Evolutionary conservation across 371 early-diverging fungal species (phyloP).

Genomic region (Edhazardia aedis): DNA sequence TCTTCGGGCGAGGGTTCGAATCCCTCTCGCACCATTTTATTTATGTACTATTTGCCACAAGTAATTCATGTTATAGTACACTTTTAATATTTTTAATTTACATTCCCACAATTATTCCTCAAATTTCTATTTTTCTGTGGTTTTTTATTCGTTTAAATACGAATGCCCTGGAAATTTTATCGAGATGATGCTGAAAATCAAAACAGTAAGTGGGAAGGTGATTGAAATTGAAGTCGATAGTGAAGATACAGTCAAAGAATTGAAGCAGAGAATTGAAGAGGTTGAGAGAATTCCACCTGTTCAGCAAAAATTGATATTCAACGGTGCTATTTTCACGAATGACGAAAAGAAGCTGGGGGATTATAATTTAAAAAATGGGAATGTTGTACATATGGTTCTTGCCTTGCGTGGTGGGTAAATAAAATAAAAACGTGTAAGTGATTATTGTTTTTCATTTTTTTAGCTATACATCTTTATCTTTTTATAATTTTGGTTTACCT

Average conservation of each 20-base stretch:
- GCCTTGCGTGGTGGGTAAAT: slow-evolving; percentile 36
- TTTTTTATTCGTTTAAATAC: background rate
- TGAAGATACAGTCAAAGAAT: slow-evolving; percentile 2
- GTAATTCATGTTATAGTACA: background rate
- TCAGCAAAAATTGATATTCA: slow-evolving; percentile 36
- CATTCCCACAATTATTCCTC: background rate
- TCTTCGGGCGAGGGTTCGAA: slow-evolving; percentile 38
- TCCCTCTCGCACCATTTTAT: slow-evolving; percentile 33
- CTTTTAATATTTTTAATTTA: background rate
- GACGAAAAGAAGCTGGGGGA: slow-evolving; percentile 14
- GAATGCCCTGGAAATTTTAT: background rate
- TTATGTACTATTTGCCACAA: background rate
- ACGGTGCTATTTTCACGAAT: slow-evolving; percentile 25
- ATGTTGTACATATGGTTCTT: slow-evolving; percentile 38
- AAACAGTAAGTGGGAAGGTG: slow-evolving; percentile 7
- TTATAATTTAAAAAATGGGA: slow-evolving; percentile 22
- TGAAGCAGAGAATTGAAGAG: slow-evolving; percentile 29
- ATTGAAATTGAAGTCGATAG: no score
- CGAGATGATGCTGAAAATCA: background rate
- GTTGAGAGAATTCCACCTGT: slow-evolving; percentile 23
- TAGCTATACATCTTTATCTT: no score
- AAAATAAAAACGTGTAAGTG: background rate
- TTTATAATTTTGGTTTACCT: no score
- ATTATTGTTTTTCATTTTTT: no score
- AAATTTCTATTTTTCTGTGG: background rate